phyloP scores from a whole-genome alignment of 306 rosid species.

The Sophora flavescens region DNA sequence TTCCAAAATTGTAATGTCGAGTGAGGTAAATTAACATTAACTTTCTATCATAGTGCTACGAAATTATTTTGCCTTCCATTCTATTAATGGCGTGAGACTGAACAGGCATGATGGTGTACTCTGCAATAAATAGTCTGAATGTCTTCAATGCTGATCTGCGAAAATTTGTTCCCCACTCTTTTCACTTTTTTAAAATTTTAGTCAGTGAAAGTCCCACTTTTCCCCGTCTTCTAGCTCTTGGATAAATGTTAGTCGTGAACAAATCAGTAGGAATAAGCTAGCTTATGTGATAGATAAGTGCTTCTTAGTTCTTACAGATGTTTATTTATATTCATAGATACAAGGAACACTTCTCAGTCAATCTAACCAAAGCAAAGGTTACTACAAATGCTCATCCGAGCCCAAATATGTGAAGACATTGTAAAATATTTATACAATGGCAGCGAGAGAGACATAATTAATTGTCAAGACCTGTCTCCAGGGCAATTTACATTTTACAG shows the following conservation, averaged over 20 bases:
- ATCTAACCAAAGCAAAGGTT: conserved; percentile 25
- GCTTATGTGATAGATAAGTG: conserved; percentile 1
- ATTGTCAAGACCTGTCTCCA: conserved; percentile 28
- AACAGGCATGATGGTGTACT: conserved; percentile 34
- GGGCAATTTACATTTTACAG: conserved; percentile 42
- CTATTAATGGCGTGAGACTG: conserved; percentile 29
- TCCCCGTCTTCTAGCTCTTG: not conserved
- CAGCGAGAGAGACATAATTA: not conserved
- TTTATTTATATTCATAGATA: not conserved
- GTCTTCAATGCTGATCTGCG: not conserved
- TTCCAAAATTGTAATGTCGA: not conserved
- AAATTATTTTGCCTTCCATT: conserved; percentile 43
- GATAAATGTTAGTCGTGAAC: not conserved
- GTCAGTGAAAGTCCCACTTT: not conserved
- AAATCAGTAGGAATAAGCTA: not conserved
- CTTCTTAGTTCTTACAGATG: not conserved
- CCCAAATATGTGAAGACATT: conserved; percentile 15
- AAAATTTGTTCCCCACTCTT: conserved; percentile 2
- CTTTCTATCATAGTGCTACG: not conserved
- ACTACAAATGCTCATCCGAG: not conserved
- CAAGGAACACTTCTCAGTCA: conserved; percentile 3
- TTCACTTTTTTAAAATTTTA: conserved; percentile 6
- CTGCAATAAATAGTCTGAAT: conserved; percentile 14
- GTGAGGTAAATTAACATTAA: not conserved
- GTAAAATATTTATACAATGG: conserved; percentile 15